These are phyloP conservation scores for Trichoderma asperelloides DNA, from an alignment of 495 filamentous ascomycete species.

Conservation along the genomic window DNA sequence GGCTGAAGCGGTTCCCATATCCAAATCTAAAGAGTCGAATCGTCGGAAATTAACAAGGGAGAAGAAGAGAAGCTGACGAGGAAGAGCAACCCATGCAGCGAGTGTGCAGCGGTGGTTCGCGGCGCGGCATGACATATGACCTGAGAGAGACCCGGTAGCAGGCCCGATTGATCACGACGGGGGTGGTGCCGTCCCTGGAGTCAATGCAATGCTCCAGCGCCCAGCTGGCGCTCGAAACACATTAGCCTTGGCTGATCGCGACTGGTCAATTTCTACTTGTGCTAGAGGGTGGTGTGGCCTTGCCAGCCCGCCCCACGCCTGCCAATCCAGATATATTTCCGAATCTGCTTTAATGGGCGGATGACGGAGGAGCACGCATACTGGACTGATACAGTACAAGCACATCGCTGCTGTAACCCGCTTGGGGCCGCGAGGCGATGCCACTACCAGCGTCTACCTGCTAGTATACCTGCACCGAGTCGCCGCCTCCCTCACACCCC, in stretches of 20 bases:
- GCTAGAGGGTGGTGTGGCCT: slow-evolving; percentile 10
- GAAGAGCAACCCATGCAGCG: not conserved
- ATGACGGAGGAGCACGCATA: slow-evolving; percentile 9
- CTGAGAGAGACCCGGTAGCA: not conserved
- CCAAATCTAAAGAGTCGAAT: too few species aligned
- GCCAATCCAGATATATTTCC: slow-evolving; percentile 11
- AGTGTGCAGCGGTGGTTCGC: slow-evolving; percentile 2
- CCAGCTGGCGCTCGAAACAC: slow-evolving; percentile 13
- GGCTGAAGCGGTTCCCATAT: too few species aligned
- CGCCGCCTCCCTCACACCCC: slow-evolving; percentile 4
- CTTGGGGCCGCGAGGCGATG: not conserved
- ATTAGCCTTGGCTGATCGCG: slow-evolving; percentile 8
- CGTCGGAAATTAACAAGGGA: too few species aligned
- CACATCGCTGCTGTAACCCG: not conserved
- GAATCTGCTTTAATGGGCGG: slow-evolving; percentile 9
- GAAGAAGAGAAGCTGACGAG: too few species aligned
- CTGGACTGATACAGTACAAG: not conserved
- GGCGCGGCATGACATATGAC: slow-evolving; percentile 9
- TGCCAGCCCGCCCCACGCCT: slow-evolving; percentile 2
- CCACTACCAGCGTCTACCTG: too few species aligned
- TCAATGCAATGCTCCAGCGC: slow-evolving; percentile 7
- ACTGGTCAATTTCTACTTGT: not conserved
- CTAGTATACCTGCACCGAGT: not conserved
- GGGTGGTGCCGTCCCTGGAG: slow-evolving; percentile 10
- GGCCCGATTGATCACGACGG: not conserved